Evolutionary conservation across 2,329 filamentous ascomycete species (phyloP), one percentile per base, ranked within the genome.

Genomic region (Penicillium sp.): DNA sequence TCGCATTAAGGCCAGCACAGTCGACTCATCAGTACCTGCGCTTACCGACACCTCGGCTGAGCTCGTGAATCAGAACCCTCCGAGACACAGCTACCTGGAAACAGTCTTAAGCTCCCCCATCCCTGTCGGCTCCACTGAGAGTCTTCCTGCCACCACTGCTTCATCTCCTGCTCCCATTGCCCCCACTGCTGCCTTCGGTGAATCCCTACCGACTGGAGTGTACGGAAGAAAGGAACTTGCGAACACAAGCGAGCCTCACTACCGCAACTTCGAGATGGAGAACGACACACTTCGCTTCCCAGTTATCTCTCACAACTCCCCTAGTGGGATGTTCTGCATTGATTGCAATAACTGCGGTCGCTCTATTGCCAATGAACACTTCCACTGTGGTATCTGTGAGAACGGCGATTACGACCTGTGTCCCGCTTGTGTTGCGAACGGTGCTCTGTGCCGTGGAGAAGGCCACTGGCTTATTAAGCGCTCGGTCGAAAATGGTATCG

Each of bases 391-490:
- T 64, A 91, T 90, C 57, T 99, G 95, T 72, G 92, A 98, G 63
- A 86, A 89, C 56, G 95, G 93, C 42, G 95, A 99, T 74, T 99
- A 93, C 69, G 95, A 99, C 71, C 85, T 99, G 29, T 99, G 96
- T 81, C 83, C 87, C 62, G 75, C 80, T 6, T 99, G 95, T 69
- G 86, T 97, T 48, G 83, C 87, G 50, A 79, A 82, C 43, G 93
- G 93, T 62, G 82, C 89, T 57, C 85, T 90, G 42, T 99, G 96
- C 80, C 84, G 87, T 61, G 88, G 88, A 56, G 84, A 88, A 29
- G 84, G 86, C 62, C 95, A 99, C 78, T 97, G 92, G 93, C 82
- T 99, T 76, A 93, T 98, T 75, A 97, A 96, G 85, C 89, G 95
- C 57, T 87, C 86, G 62, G 85, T 96, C 61, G 83, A 88, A 68